These are phyloP conservation scores for Graphilbum ipis-grandicollis DNA, from an alignment of 2,329 filamentous ascomycete genomes.

Conservation along the genomic window DNA sequence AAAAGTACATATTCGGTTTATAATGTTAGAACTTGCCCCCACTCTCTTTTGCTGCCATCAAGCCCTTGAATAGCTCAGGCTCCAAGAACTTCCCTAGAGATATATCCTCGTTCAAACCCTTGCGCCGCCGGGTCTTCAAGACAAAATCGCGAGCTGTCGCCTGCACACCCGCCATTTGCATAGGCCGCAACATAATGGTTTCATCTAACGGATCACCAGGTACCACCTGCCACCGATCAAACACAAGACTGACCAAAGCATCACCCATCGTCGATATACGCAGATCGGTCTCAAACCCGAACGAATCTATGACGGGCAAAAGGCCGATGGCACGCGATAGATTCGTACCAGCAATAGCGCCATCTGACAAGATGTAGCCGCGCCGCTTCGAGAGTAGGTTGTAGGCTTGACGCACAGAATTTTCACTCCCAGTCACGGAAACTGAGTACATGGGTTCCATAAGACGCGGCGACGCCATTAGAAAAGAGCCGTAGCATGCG, in stretches of 20 bases:
- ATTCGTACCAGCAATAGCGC: slow-evolving; percentile 83
- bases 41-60: slow-evolving; percentile 57
- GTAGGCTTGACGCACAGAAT: slow-evolving; percentile 77
- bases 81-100: slow-evolving; percentile 93
- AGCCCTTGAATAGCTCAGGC: slow-evolving; percentile 73
- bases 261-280: slow-evolving; percentile 90
- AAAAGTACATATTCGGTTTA: too few relatives aligned
- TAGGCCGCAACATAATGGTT: slow-evolving; percentile 60
- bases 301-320: slow-evolving; percentile 90
- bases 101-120: slow-evolving; percentile 89
- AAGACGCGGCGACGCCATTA: slow-evolving; percentile 88
- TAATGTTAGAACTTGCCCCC: neutral
- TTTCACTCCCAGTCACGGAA: slow-evolving; percentile 81
- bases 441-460: slow-evolving; percentile 96
- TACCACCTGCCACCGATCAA: slow-evolving; percentile 91
- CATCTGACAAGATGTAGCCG: slow-evolving; percentile 88
- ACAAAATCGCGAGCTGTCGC: slow-evolving; percentile 92
- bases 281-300: slow-evolving; percentile 95
- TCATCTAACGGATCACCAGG: slow-evolving; percentile 89
- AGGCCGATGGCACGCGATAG: slow-evolving; percentile 83
- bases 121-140: slow-evolving; percentile 81
- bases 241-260: slow-evolving; percentile 78
- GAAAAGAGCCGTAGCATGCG: slow-evolving; percentile 87
- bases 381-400: slow-evolving; percentile 76
- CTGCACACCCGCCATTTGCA: slow-evolving; percentile 78